Evolutionary conservation across 257 asterid genomes (phyloP).

Genomic region (Datura wrightii): DNA sequence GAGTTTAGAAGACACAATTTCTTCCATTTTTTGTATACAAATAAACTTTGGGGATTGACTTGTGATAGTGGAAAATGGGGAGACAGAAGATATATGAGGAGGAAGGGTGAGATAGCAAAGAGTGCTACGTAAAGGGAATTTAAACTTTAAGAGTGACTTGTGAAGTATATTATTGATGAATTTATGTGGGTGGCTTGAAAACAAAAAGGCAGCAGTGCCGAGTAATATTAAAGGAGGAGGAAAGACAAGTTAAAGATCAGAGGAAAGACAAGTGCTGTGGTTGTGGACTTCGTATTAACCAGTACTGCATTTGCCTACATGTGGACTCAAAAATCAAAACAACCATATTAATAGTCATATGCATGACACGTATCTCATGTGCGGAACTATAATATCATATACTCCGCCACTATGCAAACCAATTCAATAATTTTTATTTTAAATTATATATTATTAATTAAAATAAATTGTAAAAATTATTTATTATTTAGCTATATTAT

Average conservation of each 20-base stretch:
- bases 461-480: too few relatives aligned
- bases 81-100: background rate
- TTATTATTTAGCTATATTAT: too few relatives aligned
- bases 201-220: background rate
- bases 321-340: conserved; percentile 29
- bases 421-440: too few relatives aligned
- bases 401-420: too few relatives aligned
- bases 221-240: background rate
- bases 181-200: background rate
- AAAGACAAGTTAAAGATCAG: background rate
- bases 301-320: background rate
- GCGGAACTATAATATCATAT: too few relatives aligned
- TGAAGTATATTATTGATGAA: conserved; percentile 2
- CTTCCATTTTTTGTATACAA: background rate
- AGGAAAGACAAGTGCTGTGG: conserved; percentile 27
- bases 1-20: background rate
- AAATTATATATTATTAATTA: too few relatives aligned
- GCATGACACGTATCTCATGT: background rate
- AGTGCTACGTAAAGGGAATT: conserved; percentile 18
- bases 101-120: conserved; percentile 13
- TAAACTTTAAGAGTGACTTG: background rate
- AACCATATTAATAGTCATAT: background rate
- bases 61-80: background rate
- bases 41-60: background rate
- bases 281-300: background rate